phyloP scores from a whole-genome alignment of 2,329 filamentous ascomycete species.

The Colletotrichum destructivum region DNA sequence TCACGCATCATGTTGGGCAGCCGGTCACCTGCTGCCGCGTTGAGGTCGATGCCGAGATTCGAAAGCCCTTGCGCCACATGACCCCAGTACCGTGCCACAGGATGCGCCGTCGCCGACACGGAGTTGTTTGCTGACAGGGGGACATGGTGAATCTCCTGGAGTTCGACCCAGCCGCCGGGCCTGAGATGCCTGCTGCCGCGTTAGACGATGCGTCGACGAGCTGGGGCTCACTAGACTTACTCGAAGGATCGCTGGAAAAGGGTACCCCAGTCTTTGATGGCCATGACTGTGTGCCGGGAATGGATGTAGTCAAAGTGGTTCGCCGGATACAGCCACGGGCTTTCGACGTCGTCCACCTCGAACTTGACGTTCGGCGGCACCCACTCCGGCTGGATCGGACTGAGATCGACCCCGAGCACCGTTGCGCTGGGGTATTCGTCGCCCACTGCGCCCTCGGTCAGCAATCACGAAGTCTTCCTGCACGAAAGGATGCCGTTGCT shows the following conservation, averaged over 20 bases:
- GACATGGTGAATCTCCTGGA: slow-evolving; percentile 68
- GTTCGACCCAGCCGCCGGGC: slow-evolving; percentile 69
- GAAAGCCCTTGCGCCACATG: slow-evolving; percentile 61
- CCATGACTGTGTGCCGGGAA: slow-evolving; percentile 69
- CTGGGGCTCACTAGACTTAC: slow-evolving; percentile 51
- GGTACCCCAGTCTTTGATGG: slow-evolving; percentile 68
- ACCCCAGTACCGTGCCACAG: slow-evolving; percentile 63
- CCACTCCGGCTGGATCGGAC: slow-evolving; percentile 71
- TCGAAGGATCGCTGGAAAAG: slow-evolving; percentile 63
- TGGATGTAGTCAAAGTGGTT: slow-evolving; percentile 75
- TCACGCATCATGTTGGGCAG: slow-evolving; percentile 63
- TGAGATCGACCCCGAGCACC: slow-evolving; percentile 68
- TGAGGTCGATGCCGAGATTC: slow-evolving; percentile 63
- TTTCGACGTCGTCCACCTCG: slow-evolving; percentile 71
- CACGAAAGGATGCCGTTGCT: slow-evolving; percentile 38
- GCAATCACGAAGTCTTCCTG: slow-evolving; percentile 25
- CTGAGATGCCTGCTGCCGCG: slow-evolving; percentile 60
- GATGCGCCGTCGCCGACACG: slow-evolving; percentile 56
- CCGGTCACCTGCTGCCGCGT: slow-evolving; percentile 57
- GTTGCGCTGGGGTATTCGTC: slow-evolving; percentile 57
- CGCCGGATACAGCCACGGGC: slow-evolving; percentile 67
- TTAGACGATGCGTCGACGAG: not conserved
- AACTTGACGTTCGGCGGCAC: slow-evolving; percentile 71
- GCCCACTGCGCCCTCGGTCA: slow-evolving; percentile 42
- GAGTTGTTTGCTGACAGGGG: slow-evolving; percentile 60